phyloP scores from a whole-genome alignment of 352 stramenopile genomes.

The Phytophthora fragariaefolia region DNA sequence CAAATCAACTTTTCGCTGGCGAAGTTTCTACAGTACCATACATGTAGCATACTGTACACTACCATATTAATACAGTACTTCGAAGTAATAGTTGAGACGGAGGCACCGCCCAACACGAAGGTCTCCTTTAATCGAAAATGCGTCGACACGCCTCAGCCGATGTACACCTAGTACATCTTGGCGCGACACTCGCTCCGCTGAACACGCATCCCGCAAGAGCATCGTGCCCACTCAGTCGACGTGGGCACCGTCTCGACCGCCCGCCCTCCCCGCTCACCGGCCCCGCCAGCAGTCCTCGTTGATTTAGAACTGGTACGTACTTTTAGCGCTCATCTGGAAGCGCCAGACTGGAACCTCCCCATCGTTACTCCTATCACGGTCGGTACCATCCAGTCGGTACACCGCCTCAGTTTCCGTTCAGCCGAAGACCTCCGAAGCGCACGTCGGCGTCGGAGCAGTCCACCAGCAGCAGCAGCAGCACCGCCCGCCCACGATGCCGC shows the following conservation, averaged over 20 bases:
- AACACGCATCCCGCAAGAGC: too few species aligned
- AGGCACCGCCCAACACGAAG: neutral
- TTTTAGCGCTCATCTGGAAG: neutral
- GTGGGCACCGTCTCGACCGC: too few species aligned
- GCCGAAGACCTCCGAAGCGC: neutral
- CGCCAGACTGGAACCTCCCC: neutral
- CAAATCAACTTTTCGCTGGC: neutral
- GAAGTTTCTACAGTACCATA: neutral
- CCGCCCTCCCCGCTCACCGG: too few species aligned
- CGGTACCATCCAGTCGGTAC: neutral
- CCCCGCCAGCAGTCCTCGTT: too few species aligned
- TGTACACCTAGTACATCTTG: too few species aligned
- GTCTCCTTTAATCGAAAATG: conserved; percentile 4
- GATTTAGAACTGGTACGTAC: neutral
- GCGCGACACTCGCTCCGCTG: too few species aligned
- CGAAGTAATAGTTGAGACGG: conserved; percentile 1
- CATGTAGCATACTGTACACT: too few species aligned
- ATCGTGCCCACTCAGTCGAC: too few species aligned
- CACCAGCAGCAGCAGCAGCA: neutral
- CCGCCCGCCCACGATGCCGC: conserved; percentile 39
- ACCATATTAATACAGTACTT: too few species aligned
- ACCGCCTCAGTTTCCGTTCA: conserved; percentile 2
- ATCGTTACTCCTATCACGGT: neutral
- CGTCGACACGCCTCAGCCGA: too few species aligned
- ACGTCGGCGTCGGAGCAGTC: neutral